phyloP scores from a whole-genome alignment of 345 rosid species.

The Gossypium anomalum region DNA sequence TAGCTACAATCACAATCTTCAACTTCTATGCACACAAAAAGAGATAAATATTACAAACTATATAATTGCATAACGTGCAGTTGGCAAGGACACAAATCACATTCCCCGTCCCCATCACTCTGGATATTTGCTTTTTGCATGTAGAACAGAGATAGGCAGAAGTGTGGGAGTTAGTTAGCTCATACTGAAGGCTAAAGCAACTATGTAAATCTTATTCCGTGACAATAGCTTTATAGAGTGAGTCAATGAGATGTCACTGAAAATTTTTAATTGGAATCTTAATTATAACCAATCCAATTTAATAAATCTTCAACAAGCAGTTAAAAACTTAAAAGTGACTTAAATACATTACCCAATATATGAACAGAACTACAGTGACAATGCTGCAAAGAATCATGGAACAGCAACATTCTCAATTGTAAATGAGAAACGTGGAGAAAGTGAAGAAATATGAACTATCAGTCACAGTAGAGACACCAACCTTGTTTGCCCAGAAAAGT shows the following conservation, averaged over 20 bases:
- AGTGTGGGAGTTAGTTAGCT: too few relatives aligned
- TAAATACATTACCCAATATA: background rate
- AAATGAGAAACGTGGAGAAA: background rate
- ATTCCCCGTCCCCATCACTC: too few relatives aligned
- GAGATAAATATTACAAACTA: background rate
- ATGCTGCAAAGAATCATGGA: background rate
- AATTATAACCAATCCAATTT: too few relatives aligned
- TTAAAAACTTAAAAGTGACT: background rate
- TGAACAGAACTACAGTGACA: background rate
- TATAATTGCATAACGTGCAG: background rate
- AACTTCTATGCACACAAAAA: background rate
- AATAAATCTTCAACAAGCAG: background rate
- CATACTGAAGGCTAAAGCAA: too few relatives aligned
- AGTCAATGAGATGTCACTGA: too few relatives aligned
- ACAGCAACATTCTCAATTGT: background rate
- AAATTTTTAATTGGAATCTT: too few relatives aligned
- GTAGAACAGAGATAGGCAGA: too few relatives aligned
- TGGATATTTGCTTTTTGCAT: too few relatives aligned
- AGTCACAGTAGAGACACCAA: slow-evolving; percentile 25
- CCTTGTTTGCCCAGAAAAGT: slow-evolving; percentile 92
- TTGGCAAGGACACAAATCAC: too few relatives aligned
- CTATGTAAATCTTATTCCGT: too few relatives aligned
- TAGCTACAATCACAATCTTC: too few relatives aligned
- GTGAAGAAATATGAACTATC: background rate
- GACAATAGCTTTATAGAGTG: too few relatives aligned